Evolutionary conservation across 495 filamentous ascomycete species (phyloP), one percentile per base, ranked within the genome.

Genomic region (Cryomyces antarcticus): DNA sequence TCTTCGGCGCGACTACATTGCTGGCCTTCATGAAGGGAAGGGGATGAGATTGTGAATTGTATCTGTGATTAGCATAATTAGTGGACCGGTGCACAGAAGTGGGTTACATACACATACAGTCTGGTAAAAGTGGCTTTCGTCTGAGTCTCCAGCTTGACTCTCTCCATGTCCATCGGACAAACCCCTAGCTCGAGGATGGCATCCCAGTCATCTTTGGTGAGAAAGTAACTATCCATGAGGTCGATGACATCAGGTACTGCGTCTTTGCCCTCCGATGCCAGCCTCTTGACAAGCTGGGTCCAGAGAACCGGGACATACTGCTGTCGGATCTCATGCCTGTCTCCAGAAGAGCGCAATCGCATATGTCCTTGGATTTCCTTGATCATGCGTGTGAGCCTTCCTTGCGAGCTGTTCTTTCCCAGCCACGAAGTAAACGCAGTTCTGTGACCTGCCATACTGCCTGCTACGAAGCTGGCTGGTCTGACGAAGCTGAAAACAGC

Each of bases 281-380:
- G 42, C 36, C 70, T 70, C 41, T 76, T 74, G 45, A 93, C 68
- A n/a, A 86, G 62, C 50, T 73, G 69, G 39, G 80, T 69, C 81
- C 86, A 95, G n/a, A 99, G 63, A 2, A 83, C 61, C 6, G 89
- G 89, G 44, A 96, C 62, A 50, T 99, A 99, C 53, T 93, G 80
- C 57, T 96, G 86, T 41, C 89, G 75, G 49, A 96, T 76, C 58
- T 96, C 92, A 52, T 93, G 75, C 30, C 88, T 78, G 53, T 96
- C 89, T n/a, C 82, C 89, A 41, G 83, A 86, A 6, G 80, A 71
- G 47, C 79, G 78, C 47, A 99, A 77, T 9, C 89, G 82, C 81
- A 96, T 96, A 57, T 96, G 89, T 5, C 82, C 82, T 57, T 96
- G 89, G 28, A 99, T 85, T 51, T 99, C 89, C 52, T 93, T 93